A percentile compares a stretch with the other conserved stretches of the same genome.
Evolutionary conservation across 495 filamentous ascomycete genomes (phyloP).

Genomic region (Ascodesmis nigricans): DNA sequence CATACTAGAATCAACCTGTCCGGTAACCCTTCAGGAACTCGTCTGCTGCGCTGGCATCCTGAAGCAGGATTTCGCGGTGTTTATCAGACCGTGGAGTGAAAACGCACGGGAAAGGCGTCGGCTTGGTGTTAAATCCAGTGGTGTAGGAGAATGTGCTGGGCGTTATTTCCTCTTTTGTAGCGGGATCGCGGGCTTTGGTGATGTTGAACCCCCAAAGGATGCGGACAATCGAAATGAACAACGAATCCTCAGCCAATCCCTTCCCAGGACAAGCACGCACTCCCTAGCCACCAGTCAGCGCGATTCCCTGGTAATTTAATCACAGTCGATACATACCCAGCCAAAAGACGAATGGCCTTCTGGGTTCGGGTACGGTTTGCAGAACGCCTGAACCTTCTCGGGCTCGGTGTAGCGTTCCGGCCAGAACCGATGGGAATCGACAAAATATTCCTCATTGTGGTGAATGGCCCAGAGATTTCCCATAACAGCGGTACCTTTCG

Average conservation of each 20-base stretch:
- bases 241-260: constrained; percentile 34
- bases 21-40: constrained; percentile 22
- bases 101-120: constrained; percentile 30
- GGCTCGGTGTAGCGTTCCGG: constrained; percentile 30
- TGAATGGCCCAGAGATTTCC: constrained; percentile 46
- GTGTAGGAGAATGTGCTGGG: constrained; percentile 35
- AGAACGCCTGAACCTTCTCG: constrained; percentile 23
- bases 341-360: constrained; percentile 29
- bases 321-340: constrained; percentile 23
- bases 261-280: constrained; percentile 37
- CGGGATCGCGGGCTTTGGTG: constrained; percentile 14
- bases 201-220: constrained; percentile 35
- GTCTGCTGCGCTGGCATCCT: constrained; percentile 14
- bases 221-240: constrained; percentile 33
- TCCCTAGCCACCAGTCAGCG: constrained; percentile 22
- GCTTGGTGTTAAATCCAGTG: constrained; percentile 35
- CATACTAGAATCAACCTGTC: constrained; percentile 20
- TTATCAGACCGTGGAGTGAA: constrained; percentile 25
- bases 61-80: constrained; percentile 11
- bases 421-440: constrained; percentile 37
- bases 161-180: constrained; percentile 16
- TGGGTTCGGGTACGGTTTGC: constrained; percentile 25
- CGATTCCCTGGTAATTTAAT: constrained; percentile 11
- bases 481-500: constrained; percentile 33
- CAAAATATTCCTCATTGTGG: constrained; percentile 35